Evolutionary conservation across 73 alveolate genomes (phyloP), one percentile per base, ranked within the genome.

Genomic region (Paramecium pentaurelia): DNA sequence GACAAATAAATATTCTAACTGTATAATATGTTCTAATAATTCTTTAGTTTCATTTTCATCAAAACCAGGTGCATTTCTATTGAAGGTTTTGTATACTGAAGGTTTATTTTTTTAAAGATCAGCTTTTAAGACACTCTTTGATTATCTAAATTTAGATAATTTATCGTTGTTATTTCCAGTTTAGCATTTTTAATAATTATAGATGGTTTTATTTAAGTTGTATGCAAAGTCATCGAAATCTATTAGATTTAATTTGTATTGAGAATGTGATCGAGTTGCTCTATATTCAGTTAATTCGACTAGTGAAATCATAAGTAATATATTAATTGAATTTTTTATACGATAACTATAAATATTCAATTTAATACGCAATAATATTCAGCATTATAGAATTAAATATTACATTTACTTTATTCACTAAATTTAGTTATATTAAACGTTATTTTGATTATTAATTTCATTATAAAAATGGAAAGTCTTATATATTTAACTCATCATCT

Each of bases 381-480:
- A 34, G 47, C 3, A 64, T 64, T 54, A n/a, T 54, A 54, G 14
- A n/a, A 16, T 54, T 16, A 12, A 49, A 54, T 54, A 54, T 54
- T n/a, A n/a, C 14, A 54, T 54, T 54, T 54, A 54, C 28, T 54
- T 54, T 27, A 32, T 10, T 64, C 84, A 64, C 84, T 64, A 64
- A 64, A 28, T 64, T 64, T 64, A 64, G 84, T 64, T 64, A 64
- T 64, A 40, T 40, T 40, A 40, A 40, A 40, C 6, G 49, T 40
- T 40, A 40, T 64, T 34, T 64, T 25, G 27, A 64, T 64, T 64
- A 64, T 49, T 49, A 64, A 32, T 25, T 34, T 64, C 84, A 64
- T 64, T 64, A 64, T 64, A 64, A 64, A 64, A 64, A 64, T 34
- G 84, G 84, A 64, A 64, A 64, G 84, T 64, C 84, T 64, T 64